Conservation (phyloP, 441 rosid genomes). For the Erodium texanum region DNA sequence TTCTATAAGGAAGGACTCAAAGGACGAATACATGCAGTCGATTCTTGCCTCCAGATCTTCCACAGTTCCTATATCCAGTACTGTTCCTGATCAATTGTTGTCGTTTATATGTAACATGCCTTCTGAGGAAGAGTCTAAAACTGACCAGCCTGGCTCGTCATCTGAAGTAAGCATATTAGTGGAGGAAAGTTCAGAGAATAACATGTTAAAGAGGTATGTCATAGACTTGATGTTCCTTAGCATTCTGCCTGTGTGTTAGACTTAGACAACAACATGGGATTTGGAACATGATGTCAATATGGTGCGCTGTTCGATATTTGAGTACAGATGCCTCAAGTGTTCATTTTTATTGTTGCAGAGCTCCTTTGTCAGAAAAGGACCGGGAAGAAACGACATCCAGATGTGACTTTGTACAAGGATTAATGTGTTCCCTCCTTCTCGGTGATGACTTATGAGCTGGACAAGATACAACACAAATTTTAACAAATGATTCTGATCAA, state of each 20-base stretch:
- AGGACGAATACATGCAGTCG: slow-evolving; percentile 40
- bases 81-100: slow-evolving; percentile 47
- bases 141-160: slow-evolving; percentile 23
- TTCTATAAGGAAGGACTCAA: slow-evolving; percentile 40
- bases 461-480: slow-evolving; percentile 1
- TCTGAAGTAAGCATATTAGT: slow-evolving; percentile 20
- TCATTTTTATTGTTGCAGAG: slow-evolving; percentile 23
- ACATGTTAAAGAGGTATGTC: slow-evolving; percentile 29
- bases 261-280: too few relatives aligned
- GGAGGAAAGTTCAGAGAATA: slow-evolving; percentile 25
- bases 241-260: background rate
- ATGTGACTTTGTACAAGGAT: slow-evolving; percentile 38
- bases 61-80: slow-evolving; percentile 34
- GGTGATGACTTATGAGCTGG: slow-evolving; percentile 29
- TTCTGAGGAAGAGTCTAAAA: slow-evolving; percentile 26
- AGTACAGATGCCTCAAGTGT: background rate
- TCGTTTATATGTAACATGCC: slow-evolving; percentile 43
- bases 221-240: slow-evolving; percentile 14
- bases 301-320: background rate
- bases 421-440: slow-evolving; percentile 34
- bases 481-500: background rate
- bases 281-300: too few relatives aligned
- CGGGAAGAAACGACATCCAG: slow-evolving; percentile 33
- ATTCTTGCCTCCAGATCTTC: slow-evolving; percentile 38
- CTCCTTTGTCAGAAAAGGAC: slow-evolving; percentile 35